Percentiles rank a stretch among this genome's conserved stretches.
Conservation (phyloP, 768 basidiomycete species). For the Gloeophyllum trabeum region DNA sequence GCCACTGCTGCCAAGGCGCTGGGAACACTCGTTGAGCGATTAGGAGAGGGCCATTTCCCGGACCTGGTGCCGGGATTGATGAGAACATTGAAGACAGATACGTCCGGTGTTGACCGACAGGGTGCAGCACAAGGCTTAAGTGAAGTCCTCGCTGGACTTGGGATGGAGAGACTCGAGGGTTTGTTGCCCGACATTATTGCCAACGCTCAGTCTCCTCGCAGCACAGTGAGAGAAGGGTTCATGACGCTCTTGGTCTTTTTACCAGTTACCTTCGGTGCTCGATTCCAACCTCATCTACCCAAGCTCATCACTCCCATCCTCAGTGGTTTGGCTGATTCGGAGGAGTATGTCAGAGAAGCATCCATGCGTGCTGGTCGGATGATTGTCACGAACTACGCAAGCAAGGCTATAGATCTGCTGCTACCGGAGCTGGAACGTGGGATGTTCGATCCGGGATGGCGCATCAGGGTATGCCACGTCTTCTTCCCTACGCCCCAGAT, state of each 20-base stretch:
- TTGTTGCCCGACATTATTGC: constrained; percentile 89
- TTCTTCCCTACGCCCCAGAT: background rate
- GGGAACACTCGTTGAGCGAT: constrained; percentile 90
- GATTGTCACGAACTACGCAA: constrained; percentile 93
- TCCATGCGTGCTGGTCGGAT: constrained; percentile 98
- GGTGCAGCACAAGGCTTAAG: constrained; percentile 96
- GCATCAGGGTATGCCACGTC: constrained; percentile 64
- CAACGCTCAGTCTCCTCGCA: constrained; percentile 80
- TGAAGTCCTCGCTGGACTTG: constrained; percentile 89
- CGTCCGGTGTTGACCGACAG: constrained; percentile 92
- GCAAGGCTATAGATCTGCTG: constrained; percentile 83
- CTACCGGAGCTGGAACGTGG: constrained; percentile 90
- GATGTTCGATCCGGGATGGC: constrained; percentile 93
- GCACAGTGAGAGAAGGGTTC: constrained; percentile 94
- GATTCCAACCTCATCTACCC: constrained; percentile 92
- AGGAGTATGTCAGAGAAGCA: constrained; percentile 93
- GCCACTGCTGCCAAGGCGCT: constrained; percentile 96
- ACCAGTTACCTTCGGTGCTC: constrained; percentile 90
- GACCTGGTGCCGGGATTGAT: constrained; percentile 87
- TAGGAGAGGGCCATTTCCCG: constrained; percentile 93
- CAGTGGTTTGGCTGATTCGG: constrained; percentile 80
- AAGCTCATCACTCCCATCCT: constrained; percentile 92
- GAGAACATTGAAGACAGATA: constrained; percentile 82
- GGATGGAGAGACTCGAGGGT: constrained; percentile 95
- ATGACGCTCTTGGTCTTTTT: constrained; percentile 95